Evolutionary conservation across 179 eudicot genomes (phyloP).

Genomic region (Silene coronaria): DNA sequence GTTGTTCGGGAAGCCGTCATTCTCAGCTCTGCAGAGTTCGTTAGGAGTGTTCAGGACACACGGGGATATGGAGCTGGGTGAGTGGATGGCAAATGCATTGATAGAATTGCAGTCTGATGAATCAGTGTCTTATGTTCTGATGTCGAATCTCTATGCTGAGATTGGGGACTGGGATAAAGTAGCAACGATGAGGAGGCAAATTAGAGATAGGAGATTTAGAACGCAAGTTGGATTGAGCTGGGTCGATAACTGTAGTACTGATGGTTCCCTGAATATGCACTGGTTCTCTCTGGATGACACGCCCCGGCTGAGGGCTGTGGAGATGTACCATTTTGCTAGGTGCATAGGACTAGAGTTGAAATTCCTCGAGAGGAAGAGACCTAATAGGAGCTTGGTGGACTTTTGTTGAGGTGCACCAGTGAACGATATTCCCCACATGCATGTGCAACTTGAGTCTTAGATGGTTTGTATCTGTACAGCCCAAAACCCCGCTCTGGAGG

Average conservation of each 20-base stretch:
- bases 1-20: conserved; percentile 42
- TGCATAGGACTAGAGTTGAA: conserved; percentile 60
- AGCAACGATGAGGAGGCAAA: conserved; percentile 56
- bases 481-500: too few relatives aligned
- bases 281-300: conserved; percentile 77
- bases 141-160: conserved; percentile 85
- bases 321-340: conserved; percentile 56
- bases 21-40: conserved; percentile 82
- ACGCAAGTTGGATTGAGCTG: conserved; percentile 88
- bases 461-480: too few relatives aligned
- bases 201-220: conserved; percentile 63
- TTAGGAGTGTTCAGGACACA: conserved; percentile 68
- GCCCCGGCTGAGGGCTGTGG: conserved; percentile 52
- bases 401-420: conserved; percentile 1
- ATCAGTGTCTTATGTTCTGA: conserved; percentile 74
- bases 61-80: conserved; percentile 64
- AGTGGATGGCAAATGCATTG: conserved; percentile 44
- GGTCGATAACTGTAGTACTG: conserved; percentile 57
- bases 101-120: conserved; percentile 62
- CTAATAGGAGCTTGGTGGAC: conserved; percentile 12
- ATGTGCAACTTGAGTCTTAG: too few relatives aligned
- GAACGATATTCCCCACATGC: too few relatives aligned
- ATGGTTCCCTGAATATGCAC: conserved; percentile 44
- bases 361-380: conserved; percentile 28
- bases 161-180: conserved; percentile 82